Percentiles rank a stretch among this genome's conserved stretches.
Evolutionary conservation across 306 rosid genomes (phyloP).

Genomic region (Lathyrus oleraceus): DNA sequence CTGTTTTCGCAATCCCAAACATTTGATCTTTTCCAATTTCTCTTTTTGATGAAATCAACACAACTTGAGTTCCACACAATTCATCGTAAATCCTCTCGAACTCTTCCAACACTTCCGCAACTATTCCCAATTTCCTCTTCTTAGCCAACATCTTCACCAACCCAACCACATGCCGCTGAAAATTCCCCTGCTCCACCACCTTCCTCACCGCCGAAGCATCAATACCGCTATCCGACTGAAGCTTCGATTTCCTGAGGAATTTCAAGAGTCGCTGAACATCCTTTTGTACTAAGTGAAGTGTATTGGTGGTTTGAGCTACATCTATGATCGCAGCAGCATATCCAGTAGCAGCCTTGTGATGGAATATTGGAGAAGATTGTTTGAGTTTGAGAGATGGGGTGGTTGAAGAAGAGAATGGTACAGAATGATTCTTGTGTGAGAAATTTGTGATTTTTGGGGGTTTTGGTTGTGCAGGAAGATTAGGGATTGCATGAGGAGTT

Average conservation of each 20-base stretch:
- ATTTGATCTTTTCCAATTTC: conserved; percentile 49
- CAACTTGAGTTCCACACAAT: conserved; percentile 59
- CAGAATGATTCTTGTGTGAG: conserved; percentile 35
- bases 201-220: conserved; percentile 34
- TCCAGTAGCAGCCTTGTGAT: conserved; percentile 61
- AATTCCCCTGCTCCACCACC: conserved; percentile 44
- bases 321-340: conserved; percentile 79
- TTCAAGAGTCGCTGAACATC: conserved; percentile 59
- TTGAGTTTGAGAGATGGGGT: conserved; percentile 26
- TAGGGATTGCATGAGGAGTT: conserved; percentile 26
- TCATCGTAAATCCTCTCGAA: conserved; percentile 71
- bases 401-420: conserved; percentile 27
- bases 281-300: conserved; percentile 55
- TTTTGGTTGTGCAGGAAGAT: conserved; percentile 38
- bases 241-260: conserved; percentile 38
- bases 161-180: conserved; percentile 52
- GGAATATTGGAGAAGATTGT: conserved; percentile 33
- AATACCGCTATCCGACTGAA: conserved; percentile 21
- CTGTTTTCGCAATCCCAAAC: conserved; percentile 54
- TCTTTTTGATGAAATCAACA: conserved; percentile 50
- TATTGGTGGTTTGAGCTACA: conserved; percentile 51
- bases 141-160: conserved; percentile 64
- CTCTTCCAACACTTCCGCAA: conserved; percentile 58
- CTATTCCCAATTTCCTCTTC: conserved; percentile 54
- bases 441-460: conserved; percentile 46